These are phyloP conservation scores for Adansonia gregorii DNA, from an alignment of 441 rosid species.

Conservation along the genomic window DNA sequence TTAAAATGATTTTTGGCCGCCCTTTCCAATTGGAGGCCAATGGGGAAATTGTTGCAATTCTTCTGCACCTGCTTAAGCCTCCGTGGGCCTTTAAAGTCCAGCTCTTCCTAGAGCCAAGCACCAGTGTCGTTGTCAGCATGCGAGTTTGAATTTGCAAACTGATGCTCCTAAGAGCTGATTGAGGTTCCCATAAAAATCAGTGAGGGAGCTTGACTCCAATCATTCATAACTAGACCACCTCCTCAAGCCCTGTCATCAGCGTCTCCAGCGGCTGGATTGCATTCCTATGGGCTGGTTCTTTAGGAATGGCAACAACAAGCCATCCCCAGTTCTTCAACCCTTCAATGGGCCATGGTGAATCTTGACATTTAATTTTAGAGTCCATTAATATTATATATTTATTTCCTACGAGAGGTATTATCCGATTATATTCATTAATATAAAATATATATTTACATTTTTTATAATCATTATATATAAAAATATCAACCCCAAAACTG, in stretches of 20 bases:
- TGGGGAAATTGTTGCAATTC: slow-evolving; percentile 31
- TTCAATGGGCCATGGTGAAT: slow-evolving; percentile 18
- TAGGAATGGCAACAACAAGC: slow-evolving; percentile 22
- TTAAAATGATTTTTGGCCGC: not conserved
- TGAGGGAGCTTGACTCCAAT: slow-evolving; percentile 40
- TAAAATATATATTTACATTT: no score
- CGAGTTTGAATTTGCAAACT: no score
- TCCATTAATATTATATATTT: not conserved
- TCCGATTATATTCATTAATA: no score
- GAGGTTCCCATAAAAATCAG: slow-evolving; percentile 36
- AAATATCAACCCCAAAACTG: no score
- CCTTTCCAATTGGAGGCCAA: slow-evolving; percentile 29
- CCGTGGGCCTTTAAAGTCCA: slow-evolving; percentile 20
- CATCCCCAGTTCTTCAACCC: slow-evolving; percentile 28
- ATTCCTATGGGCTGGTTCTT: slow-evolving; percentile 25
- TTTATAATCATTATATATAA: no score
- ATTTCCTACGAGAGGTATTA: no score
- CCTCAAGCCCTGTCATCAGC: slow-evolving; percentile 25
- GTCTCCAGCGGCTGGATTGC: slow-evolving; percentile 24
- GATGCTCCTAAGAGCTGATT: no score
- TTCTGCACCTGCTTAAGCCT: slow-evolving; percentile 35
- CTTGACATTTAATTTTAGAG: not conserved
- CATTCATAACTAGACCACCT: slow-evolving; percentile 30
- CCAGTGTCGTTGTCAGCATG: not conserved
- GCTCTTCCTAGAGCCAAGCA: slow-evolving; percentile 23